A percentile compares a stretch with the other conserved stretches of the same genome.
These are phyloP conservation scores for Telfairia occidentalis DNA, from an alignment of 331 rosid genomes.

Conservation along the genomic window DNA sequence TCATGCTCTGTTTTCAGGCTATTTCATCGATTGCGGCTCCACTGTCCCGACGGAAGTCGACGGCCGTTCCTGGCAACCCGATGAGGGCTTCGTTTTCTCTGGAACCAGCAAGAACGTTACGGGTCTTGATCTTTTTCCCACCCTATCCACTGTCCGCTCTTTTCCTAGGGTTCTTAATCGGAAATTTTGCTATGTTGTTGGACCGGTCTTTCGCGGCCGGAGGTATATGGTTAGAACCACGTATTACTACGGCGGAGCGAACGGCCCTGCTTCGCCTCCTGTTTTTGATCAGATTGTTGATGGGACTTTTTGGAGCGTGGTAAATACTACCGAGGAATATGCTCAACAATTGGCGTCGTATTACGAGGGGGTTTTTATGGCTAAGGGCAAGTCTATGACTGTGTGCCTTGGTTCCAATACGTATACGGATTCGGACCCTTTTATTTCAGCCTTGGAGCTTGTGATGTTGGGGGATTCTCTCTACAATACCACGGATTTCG, in stretches of 20 bases:
- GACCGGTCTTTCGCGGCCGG: slow-evolving; percentile 35
- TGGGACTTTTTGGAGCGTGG: slow-evolving; percentile 69
- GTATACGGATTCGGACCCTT: slow-evolving; percentile 75
- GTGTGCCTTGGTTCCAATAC: slow-evolving; percentile 58
- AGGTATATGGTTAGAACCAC: slow-evolving; percentile 59
- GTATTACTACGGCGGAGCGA: slow-evolving; percentile 60
- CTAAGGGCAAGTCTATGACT: slow-evolving; percentile 49
- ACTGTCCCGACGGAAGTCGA: slow-evolving; percentile 12
- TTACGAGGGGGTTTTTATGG: slow-evolving; percentile 64
- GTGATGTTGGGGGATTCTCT: slow-evolving; percentile 40
- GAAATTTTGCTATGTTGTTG: slow-evolving; percentile 50
- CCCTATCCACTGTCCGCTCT: slow-evolving; percentile 54
- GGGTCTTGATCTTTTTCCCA: slow-evolving; percentile 16
- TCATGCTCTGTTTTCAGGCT: slow-evolving; percentile 14
- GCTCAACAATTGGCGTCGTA: slow-evolving; percentile 20
- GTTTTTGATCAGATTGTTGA: slow-evolving; percentile 85
- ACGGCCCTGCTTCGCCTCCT: slow-evolving; percentile 46
- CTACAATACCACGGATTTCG: slow-evolving; percentile 67
- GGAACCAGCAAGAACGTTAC: slow-evolving; percentile 40
- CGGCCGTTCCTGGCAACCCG: slow-evolving; percentile 51
- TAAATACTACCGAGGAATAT: slow-evolving; percentile 63
- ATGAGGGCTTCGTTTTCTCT: slow-evolving; percentile 34
- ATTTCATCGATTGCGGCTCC: slow-evolving; percentile 54
- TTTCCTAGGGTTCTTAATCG: slow-evolving; percentile 32
- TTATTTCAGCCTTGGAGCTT: slow-evolving; percentile 71